These are phyloP conservation scores for Filosporella fistucella DNA, from an alignment of 495 filamentous ascomycete genomes.

Conservation along the genomic window DNA sequence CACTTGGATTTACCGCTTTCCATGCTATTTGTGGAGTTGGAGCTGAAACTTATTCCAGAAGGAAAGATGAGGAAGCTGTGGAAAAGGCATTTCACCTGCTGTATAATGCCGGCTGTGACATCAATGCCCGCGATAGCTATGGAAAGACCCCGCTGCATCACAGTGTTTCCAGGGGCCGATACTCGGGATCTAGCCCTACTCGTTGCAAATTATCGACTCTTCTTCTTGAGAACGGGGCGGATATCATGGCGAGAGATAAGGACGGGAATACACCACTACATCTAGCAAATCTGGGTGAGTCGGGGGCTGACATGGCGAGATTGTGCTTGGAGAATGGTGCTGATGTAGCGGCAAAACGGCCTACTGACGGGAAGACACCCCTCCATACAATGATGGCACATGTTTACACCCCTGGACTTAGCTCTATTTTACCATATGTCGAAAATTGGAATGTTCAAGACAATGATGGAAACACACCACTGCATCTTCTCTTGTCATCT, in stretches of 20 bases:
- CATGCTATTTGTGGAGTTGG: conserved; percentile 8
- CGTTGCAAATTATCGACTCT: conserved; percentile 8
- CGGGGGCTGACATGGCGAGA: not conserved
- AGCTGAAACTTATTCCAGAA: not conserved
- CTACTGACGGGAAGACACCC: conserved; percentile 5
- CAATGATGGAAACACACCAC: conserved; percentile 15
- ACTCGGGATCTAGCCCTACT: not conserved
- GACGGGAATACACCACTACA: conserved; percentile 17
- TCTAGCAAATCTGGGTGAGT: not conserved
- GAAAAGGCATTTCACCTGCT: conserved; percentile 20
- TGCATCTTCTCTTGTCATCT: conserved; percentile 3
- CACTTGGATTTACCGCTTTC: conserved; percentile 11
- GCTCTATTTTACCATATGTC: not conserved
- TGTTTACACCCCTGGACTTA: not conserved
- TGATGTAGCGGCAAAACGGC: conserved; percentile 8
- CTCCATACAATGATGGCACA: conserved; percentile 8
- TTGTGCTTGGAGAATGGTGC: conserved; percentile 6
- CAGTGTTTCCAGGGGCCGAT: not conserved
- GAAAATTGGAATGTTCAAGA: conserved; percentile 15
- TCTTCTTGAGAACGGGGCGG: conserved; percentile 25
- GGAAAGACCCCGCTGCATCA: conserved; percentile 19
- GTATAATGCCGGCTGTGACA: conserved; percentile 18
- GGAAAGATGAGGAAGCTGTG: not conserved
- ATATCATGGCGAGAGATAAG: conserved; percentile 17
- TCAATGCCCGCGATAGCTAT: conserved; percentile 17